These are phyloP conservation scores for Debaryomycetaceae sp. DNA, from an alignment of 1,139 yeast species.

Conservation along the genomic window DNA sequence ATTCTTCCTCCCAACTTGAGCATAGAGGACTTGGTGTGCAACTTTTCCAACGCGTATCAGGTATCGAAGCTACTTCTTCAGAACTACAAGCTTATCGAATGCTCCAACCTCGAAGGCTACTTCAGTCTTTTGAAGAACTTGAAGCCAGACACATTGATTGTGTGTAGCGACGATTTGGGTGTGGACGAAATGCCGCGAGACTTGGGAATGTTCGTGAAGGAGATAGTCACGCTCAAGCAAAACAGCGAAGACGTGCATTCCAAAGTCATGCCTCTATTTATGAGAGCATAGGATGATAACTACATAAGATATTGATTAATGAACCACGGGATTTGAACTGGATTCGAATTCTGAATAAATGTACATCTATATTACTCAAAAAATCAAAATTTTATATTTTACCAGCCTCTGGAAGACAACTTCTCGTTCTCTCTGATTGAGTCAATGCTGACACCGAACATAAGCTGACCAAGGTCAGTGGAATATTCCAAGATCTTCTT, in stretches of 20 bases:
- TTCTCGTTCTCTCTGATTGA: constrained; percentile 46
- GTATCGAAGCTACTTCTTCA: constrained; percentile 21
- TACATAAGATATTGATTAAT: not conserved
- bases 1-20: constrained; percentile 46
- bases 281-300: constrained; percentile 5
- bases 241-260: constrained; percentile 25
- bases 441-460: constrained; percentile 65
- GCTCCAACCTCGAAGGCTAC: constrained; percentile 43
- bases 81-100: constrained; percentile 41
- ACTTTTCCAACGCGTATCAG: constrained; percentile 11
- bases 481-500: constrained; percentile 63
- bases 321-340: not conserved
- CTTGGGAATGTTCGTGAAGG: constrained; percentile 37
- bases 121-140: constrained; percentile 39
- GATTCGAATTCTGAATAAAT: not conserved
- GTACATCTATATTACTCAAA: not conserved
- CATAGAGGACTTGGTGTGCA: constrained; percentile 34
- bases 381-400: constrained; percentile 5
- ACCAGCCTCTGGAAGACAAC: constrained; percentile 55
- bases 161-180: constrained; percentile 46
- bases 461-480: constrained; percentile 72
- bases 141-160: constrained; percentile 40
- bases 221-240: constrained; percentile 36
- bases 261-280: constrained; percentile 25
- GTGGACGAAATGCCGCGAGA: constrained; percentile 32